A percentile compares a stretch with the other conserved stretches of the same genome.
These are phyloP conservation scores for Penicillium manginii DNA, from an alignment of 495 filamentous ascomycete species.

Conservation along the genomic window DNA sequence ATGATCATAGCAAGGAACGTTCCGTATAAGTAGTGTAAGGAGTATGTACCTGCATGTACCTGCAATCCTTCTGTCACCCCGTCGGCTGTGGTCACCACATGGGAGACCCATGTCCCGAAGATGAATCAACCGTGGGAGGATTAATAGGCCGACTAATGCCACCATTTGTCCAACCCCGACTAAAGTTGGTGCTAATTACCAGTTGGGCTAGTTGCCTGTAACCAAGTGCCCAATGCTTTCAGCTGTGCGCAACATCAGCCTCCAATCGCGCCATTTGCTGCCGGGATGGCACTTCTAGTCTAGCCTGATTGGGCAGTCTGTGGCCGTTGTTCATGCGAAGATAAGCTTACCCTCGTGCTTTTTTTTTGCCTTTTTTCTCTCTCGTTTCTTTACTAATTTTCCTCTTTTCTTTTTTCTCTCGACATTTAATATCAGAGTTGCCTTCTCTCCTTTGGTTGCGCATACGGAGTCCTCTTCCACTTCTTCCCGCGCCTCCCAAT, in stretches of 20 bases:
- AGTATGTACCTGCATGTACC: neutral
- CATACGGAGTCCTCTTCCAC: neutral
- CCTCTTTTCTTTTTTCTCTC: neutral
- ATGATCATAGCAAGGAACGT: no score
- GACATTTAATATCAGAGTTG: neutral
- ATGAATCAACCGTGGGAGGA: neutral
- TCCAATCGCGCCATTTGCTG: constrained; percentile 1
- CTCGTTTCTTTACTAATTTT: neutral
- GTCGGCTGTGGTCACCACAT: neutral
- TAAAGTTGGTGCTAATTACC: neutral
- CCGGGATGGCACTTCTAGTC: neutral
- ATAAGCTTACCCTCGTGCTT: neutral
- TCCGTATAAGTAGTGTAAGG: no score
- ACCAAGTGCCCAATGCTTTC: neutral
- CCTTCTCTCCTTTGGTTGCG: neutral
- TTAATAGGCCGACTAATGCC: neutral
- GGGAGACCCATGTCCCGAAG: neutral
- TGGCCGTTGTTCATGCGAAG: neutral
- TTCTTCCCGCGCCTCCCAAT: neutral
- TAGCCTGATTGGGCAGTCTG: neutral
- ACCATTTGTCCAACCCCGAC: neutral
- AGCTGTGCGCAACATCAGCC: neutral
- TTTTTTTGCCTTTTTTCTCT: neutral
- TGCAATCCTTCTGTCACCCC: constrained; percentile 2
- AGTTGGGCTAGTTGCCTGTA: neutral